Evolutionary conservation across 352 stramenopile genomes (phyloP).

Genomic region (Globisporangium radiosum): DNA sequence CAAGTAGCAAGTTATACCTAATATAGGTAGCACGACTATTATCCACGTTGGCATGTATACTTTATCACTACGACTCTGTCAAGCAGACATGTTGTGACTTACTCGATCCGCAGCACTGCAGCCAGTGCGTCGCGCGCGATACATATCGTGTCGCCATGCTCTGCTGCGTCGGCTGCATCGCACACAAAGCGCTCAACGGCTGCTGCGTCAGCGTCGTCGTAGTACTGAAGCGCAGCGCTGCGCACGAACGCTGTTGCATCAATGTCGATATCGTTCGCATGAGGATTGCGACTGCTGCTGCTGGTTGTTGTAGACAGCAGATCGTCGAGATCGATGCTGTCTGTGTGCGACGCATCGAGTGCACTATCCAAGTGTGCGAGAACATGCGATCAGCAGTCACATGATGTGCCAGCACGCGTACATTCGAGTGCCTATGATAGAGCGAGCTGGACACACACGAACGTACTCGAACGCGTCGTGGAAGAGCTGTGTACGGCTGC

Average conservation of each 20-base stretch:
- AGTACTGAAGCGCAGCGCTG: constrained; percentile 22
- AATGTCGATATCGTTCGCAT: not conserved
- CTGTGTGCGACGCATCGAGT: constrained; percentile 8
- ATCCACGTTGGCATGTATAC: too few species aligned
- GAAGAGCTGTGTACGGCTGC: constrained; percentile 15
- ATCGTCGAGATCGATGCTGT: constrained; percentile 14
- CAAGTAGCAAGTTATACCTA: not conserved
- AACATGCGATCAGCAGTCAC: too few species aligned
- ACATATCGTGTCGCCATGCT: not conserved
- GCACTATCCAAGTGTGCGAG: constrained; percentile 6
- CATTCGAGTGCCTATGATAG: not conserved
- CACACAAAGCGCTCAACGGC: constrained; percentile 3
- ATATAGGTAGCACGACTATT: not conserved
- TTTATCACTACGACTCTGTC: not conserved
- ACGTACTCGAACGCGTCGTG: constrained; percentile 28
- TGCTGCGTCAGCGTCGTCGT: constrained; percentile 11
- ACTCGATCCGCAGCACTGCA: constrained; percentile 7
- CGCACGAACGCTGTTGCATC: constrained; percentile 14
- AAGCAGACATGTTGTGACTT: not conserved
- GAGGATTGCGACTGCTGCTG: not conserved
- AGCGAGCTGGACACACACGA: not conserved
- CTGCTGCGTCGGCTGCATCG: not conserved
- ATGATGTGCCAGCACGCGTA: too few species aligned
- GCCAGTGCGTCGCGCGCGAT: constrained; percentile 8
- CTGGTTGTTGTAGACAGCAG: not conserved